Evolutionary conservation across 169 alveolate genomes (phyloP).

Genomic region (Eimeria praecox): DNA sequence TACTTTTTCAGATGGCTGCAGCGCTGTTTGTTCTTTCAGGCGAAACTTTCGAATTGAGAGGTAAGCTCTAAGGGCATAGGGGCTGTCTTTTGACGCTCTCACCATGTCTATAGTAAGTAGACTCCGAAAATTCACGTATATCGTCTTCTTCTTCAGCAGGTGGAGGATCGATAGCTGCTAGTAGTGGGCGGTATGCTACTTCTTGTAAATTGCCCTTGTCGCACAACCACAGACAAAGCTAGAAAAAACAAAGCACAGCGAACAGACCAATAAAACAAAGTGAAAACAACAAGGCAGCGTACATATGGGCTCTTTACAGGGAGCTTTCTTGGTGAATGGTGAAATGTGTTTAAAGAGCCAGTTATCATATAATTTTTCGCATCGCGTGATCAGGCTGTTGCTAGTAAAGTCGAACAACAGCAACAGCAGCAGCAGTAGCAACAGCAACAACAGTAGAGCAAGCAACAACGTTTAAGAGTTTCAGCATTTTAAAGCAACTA

Average conservation of each 20-base stretch:
- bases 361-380: too few species aligned
- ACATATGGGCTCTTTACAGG: too few species aligned
- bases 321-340: too few species aligned
- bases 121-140: background rate
- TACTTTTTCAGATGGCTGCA: background rate
- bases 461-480: too few species aligned
- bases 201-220: constrained; percentile 52
- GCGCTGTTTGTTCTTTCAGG: background rate
- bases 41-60: too few species aligned
- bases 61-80: too few species aligned
- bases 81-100: background rate
- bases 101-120: constrained; percentile 6
- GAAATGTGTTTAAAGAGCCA: too few species aligned
- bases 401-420: too few species aligned
- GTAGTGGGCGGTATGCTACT: constrained; percentile 18
- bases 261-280: background rate
- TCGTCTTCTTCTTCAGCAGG: background rate
- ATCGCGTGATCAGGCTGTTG: too few species aligned
- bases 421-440: too few species aligned
- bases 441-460: too few species aligned
- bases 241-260: background rate
- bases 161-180: background rate
- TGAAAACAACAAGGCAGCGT: background rate
- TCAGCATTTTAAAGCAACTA: background rate
- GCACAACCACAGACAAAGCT: constrained; percentile 47